A percentile compares a stretch with the other conserved stretches of the same genome.
Conservation (phyloP, 2,329 filamentous ascomycete species). For the Epichloe typhina region DNA sequence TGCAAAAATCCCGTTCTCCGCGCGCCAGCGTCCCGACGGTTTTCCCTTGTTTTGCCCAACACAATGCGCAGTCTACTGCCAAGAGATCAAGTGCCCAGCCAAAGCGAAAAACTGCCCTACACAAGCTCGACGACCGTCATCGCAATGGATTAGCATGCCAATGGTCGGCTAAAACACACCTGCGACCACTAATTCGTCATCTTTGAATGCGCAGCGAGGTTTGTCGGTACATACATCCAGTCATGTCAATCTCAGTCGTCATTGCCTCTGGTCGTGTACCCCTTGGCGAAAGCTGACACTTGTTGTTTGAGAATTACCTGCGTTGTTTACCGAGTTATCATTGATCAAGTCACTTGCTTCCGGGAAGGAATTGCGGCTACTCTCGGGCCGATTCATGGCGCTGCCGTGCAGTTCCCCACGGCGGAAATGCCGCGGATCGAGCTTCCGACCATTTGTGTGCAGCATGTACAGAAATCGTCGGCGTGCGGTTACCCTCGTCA, state of each 20-base stretch:
- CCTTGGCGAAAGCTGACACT: background rate
- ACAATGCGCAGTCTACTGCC: too few relatives aligned
- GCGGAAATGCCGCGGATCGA: conserved; percentile 4
- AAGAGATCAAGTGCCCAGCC: too few relatives aligned
- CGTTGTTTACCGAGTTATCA: too few relatives aligned
- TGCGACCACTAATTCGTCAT: background rate
- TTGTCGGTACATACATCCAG: background rate
- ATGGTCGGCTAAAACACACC: background rate
- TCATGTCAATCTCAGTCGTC: background rate
- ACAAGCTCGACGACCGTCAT: too few relatives aligned
- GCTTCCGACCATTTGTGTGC: background rate
- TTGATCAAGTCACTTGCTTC: background rate
- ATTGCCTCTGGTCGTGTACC: background rate
- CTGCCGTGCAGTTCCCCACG: conserved; percentile 1
- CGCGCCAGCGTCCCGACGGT: too few relatives aligned
- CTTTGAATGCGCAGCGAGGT: background rate
- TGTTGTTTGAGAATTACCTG: too few relatives aligned
- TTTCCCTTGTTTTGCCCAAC: too few relatives aligned
- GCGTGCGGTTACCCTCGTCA: background rate
- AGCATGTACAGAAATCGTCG: background rate
- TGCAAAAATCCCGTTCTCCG: too few relatives aligned
- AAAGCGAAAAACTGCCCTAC: too few relatives aligned
- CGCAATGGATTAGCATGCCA: too few relatives aligned
- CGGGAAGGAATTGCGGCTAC: background rate
- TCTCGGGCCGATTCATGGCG: conserved; percentile 2